Evolutionary conservation across 768 basidiomycete genomes (phyloP).

Genomic region (Hypholoma fasciculare): DNA sequence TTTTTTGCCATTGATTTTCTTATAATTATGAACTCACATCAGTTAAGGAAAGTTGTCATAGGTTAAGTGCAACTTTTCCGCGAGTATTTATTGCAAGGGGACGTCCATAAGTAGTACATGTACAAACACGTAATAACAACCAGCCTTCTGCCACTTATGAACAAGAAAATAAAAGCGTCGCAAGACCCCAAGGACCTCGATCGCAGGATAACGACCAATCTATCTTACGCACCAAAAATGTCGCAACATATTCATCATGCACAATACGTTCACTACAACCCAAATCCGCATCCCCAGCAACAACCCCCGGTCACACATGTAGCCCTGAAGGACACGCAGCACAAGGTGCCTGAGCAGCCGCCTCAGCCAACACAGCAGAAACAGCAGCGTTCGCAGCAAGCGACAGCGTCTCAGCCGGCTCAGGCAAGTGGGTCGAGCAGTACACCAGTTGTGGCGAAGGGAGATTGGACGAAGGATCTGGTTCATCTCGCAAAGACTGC

Average conservation of each 20-base stretch:
- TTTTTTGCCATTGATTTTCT: too few relatives aligned
- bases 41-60: too few relatives aligned
- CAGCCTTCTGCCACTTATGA: constrained; percentile 22
- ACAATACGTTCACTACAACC: constrained; percentile 19
- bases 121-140: constrained; percentile 7
- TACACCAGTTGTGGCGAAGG: constrained; percentile 68
- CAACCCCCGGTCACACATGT: constrained; percentile 22
- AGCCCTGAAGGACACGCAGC: constrained; percentile 31
- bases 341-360: constrained; percentile 14
- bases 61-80: too few relatives aligned
- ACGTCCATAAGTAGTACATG: background rate
- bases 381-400: constrained; percentile 13
- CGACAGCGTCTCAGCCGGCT: constrained; percentile 17
- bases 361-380: background rate
- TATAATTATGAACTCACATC: too few relatives aligned
- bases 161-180: constrained; percentile 7
- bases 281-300: constrained; percentile 5
- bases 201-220: constrained; percentile 26
- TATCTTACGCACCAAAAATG: constrained; percentile 32
- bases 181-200: constrained; percentile 43
- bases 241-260: constrained; percentile 40
- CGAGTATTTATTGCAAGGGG: background rate
- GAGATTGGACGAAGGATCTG: constrained; percentile 86
- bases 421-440: constrained; percentile 13
- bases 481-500: constrained; percentile 87